phyloP scores from a whole-genome alignment of 495 filamentous ascomycete species.

The Glutinoglossum americanum region DNA sequence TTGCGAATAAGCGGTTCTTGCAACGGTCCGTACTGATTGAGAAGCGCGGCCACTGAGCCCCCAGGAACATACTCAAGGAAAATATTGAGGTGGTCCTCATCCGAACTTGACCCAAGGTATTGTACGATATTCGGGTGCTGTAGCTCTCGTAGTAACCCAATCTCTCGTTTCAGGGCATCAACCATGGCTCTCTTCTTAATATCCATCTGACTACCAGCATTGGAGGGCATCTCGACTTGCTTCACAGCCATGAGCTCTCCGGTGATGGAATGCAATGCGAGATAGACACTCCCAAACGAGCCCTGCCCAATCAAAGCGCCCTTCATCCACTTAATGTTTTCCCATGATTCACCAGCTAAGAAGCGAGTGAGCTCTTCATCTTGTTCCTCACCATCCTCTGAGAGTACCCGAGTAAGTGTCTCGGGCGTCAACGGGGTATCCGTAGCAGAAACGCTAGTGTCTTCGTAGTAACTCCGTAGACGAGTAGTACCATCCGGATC shows the following conservation, averaged over 20 bases:
- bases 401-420: conserved; percentile 34
- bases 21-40: conserved; percentile 91
- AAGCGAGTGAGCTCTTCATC: conserved; percentile 39
- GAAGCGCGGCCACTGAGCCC: conserved; percentile 91
- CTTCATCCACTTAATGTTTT: conserved; percentile 97
- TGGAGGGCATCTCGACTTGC: conserved; percentile 83
- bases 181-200: conserved; percentile 94
- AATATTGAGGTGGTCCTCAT: conserved; percentile 89
- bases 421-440: conserved; percentile 42
- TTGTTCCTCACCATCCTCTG: conserved; percentile 68
- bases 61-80: conserved; percentile 98
- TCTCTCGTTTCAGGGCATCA: conserved; percentile 87
- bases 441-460: conserved; percentile 37
- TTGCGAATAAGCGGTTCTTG: conserved; percentile 85
- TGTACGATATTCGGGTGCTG: conserved; percentile 96
- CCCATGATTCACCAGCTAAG: conserved; percentile 79
- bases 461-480: conserved; percentile 66
- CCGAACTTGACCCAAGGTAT: conserved; percentile 83
- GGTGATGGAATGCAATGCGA: conserved; percentile 91
- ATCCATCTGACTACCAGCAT: conserved; percentile 58
- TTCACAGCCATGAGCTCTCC: conserved; percentile 97
- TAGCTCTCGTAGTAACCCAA: conserved; percentile 78
- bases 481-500: conserved; percentile 51
- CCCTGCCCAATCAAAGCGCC: conserved; percentile 91
- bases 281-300: conserved; percentile 89